Base-by-base conservation (phyloP, 2,329 filamentous ascomycete genomes). In the Coleophoma crateriformis region DNA sequence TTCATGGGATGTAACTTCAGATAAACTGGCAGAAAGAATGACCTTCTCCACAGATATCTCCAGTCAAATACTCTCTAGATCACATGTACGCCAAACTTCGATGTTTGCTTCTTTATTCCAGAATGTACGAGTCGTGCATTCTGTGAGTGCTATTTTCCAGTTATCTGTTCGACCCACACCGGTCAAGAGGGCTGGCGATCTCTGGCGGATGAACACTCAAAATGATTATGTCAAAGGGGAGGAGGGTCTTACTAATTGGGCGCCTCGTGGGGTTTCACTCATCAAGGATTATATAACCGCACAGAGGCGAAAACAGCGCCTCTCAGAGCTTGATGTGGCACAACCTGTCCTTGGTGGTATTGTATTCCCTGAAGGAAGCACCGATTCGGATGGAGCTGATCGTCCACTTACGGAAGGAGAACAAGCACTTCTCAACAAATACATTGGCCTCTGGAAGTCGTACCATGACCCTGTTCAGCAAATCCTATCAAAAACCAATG, bases 181-280 rank as follows among this genome's bases (percentile, higher is more conserved):
- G 3, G 90, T 95, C 46, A 96, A 96, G 69, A 82, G 89, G 43
- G 89, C 90, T 0, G 90, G 90, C 3, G 94, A 99, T 65, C 75
- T 99, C 12, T 99, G 94, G 94, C 83, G 94, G 48, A 90, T 97
- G 83, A 95, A 90, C 67, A 97, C 91, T 14, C 85, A 89, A 52
- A 87, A 95, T 61, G 90, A 95, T 66, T 97, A 96, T 64, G 88
- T 99, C 60, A 96, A 96, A 67, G 94, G 94, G 49, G 91, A 99
- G 68, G 94, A 99, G 67, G 78, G 85, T 45, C 74, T 99, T 37
- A 83, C 77, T 2, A 83, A 84, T 50, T 99, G 94, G 94, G 83
- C 85, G 7, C 92, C 94, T 2, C 81, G 94, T 39, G 90, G 94
- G 34, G 88, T 97, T 3, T 95, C 90, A 0, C 72, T 99, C 1